A percentile compares a stretch with the other conserved stretches of the same genome.
Conservation (phyloP, 2,329 filamentous ascomycete genomes). For the Stromatinia cepivora region DNA sequence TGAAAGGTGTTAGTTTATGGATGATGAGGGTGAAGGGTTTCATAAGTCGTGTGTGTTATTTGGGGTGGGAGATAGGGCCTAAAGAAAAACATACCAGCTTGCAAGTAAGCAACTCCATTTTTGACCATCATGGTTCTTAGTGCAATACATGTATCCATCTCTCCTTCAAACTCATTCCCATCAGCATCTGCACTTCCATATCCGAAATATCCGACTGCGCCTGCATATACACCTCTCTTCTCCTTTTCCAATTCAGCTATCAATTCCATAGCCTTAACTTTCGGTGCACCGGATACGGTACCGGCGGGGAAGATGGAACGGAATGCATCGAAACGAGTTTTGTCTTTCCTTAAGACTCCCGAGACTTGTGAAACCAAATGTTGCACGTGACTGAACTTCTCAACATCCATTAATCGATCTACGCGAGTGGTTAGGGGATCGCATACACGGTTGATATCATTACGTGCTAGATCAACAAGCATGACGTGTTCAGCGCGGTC, state of each 20-base stretch:
- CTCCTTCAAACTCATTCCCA: slow-evolving; percentile 67
- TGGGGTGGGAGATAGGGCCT: background rate
- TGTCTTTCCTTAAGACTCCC: slow-evolving; percentile 77
- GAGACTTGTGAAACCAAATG: slow-evolving; percentile 96
- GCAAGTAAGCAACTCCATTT: slow-evolving; percentile 86
- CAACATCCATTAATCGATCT: slow-evolving; percentile 90
- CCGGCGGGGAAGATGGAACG: slow-evolving; percentile 95
- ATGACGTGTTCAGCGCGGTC: slow-evolving; percentile 96
- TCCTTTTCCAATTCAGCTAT: slow-evolving; percentile 93
- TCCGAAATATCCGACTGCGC: slow-evolving; percentile 95
- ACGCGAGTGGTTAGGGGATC: slow-evolving; percentile 87
- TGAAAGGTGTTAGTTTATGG: background rate
- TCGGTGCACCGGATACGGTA: slow-evolving; percentile 92
- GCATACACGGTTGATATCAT: slow-evolving; percentile 95
- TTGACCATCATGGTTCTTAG: slow-evolving; percentile 88
- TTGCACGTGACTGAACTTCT: slow-evolving; percentile 95
- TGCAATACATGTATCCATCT: slow-evolving; percentile 84
- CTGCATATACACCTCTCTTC: slow-evolving; percentile 93
- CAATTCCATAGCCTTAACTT: slow-evolving; percentile 94
- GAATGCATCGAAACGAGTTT: slow-evolving; percentile 93
- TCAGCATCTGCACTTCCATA: slow-evolving; percentile 71
- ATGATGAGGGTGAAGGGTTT: background rate
- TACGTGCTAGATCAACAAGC: slow-evolving; percentile 92
- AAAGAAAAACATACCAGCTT: slow-evolving; percentile 56
- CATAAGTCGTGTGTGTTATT: background rate